These are phyloP conservation scores for Phytopythium oedochilum DNA, from an alignment of 352 stramenopile species.

Conservation along the genomic window DNA sequence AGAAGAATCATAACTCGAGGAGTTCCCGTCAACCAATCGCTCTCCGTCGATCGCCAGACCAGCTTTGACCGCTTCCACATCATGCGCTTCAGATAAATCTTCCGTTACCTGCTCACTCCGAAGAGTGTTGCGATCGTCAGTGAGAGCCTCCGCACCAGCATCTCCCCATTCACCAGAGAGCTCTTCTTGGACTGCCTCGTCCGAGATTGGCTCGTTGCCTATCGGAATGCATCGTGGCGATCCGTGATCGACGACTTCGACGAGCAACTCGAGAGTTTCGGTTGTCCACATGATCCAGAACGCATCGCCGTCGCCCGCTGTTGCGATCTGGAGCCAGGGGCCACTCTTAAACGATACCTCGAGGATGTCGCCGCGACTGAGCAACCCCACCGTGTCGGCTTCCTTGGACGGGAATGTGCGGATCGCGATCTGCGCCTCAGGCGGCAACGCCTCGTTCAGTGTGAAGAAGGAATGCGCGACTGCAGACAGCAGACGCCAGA, in stretches of 20 bases:
- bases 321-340: slow-evolving; percentile 50
- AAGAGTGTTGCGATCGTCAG: too few relatives aligned
- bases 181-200: too few relatives aligned
- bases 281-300: slow-evolving; percentile 74
- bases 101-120: too few relatives aligned
- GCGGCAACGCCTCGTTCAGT: slow-evolving; percentile 46
- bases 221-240: slow-evolving; percentile 15
- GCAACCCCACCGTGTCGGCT: slow-evolving; percentile 41
- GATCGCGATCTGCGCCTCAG: slow-evolving; percentile 64
- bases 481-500: slow-evolving; percentile 5
- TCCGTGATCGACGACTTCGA: slow-evolving; percentile 23
- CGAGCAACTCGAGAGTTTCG: slow-evolving; percentile 39
- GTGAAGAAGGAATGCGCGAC: slow-evolving; percentile 49
- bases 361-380: slow-evolving; percentile 51
- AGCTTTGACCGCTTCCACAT: background rate
- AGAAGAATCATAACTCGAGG: background rate
- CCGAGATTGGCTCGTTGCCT: background rate
- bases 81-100: background rate
- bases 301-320: slow-evolving; percentile 10
- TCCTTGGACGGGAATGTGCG: slow-evolving; percentile 56
- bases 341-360: slow-evolving; percentile 40
- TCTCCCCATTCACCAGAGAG: background rate
- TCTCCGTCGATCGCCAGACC: background rate
- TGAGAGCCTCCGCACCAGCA: background rate
- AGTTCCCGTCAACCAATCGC: background rate